These are phyloP conservation scores for Lupinus albus DNA, from an alignment of 306 rosid species.

Conservation along the genomic window DNA sequence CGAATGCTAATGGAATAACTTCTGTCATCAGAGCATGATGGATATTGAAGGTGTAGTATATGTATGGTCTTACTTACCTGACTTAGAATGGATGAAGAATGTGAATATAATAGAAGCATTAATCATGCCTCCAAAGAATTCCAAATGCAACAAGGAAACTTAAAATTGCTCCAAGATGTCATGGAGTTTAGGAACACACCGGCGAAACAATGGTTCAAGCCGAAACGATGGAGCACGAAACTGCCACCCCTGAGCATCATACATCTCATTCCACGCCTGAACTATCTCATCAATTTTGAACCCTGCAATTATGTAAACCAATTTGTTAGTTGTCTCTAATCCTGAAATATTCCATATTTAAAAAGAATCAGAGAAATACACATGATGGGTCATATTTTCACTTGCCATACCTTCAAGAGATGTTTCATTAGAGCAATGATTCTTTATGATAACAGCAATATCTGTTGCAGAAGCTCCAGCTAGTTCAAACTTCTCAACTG, in stretches of 20 bases:
- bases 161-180: constrained; percentile 71
- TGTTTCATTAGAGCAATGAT: constrained; percentile 88
- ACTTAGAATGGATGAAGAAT: constrained; percentile 39
- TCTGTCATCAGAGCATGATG: constrained; percentile 26
- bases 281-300: constrained; percentile 95
- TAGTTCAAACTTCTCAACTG: constrained; percentile 86
- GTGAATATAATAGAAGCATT: constrained; percentile 53
- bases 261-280: constrained; percentile 97
- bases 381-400: not conserved
- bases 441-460: constrained; percentile 90
- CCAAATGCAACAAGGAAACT: constrained; percentile 44
- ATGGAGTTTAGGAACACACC: constrained; percentile 86
- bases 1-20: constrained; percentile 31
- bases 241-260: constrained; percentile 84
- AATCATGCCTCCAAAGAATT: constrained; percentile 52
- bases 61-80: constrained; percentile 47
- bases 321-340: constrained; percentile 31
- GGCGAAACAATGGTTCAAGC: constrained; percentile 91
- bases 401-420: constrained; percentile 74
- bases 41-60: constrained; percentile 21
- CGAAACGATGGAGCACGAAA: constrained; percentile 88
- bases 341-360: constrained; percentile 26
- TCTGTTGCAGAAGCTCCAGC: constrained; percentile 82
- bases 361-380: constrained; percentile 27
- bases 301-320: constrained; percentile 51